Base-by-base conservation (phyloP, 768 basidiomycete genomes). In the Rhodotorula paludigena region DNA sequence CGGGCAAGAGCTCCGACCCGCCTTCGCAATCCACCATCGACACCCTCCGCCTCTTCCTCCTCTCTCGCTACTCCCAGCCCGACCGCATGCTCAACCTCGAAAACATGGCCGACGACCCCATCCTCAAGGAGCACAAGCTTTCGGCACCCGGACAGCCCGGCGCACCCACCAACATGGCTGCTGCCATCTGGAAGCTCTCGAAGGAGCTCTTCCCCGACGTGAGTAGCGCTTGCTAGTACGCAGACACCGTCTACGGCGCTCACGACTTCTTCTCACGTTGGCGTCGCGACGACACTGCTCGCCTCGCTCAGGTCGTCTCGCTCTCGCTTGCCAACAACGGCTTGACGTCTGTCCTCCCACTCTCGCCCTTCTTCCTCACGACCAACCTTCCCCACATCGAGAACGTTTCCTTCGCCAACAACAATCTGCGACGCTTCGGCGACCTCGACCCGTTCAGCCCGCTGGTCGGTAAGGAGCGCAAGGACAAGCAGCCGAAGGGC, bases 171-270 rank as follows among this genome's bases (percentile, higher is more conserved):
- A 74, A 77, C 39, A 76, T 78, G 41, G 86, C 88, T 0, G 84
- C 87, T 10, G 91, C 93, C 16, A 86, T 97, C 52, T 92, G 92
- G 82, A 92, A 92, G 78, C 81, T 93, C 18, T 90, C 92, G 1
- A 82, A 84, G 28, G 83, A 87, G 72, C 84, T 92, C 60, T 85
- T 84, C 71, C 91, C 92, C 44, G 83, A 85, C 63, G 90, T 89
- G 74, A 61, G 81, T 74, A 68, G 23, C 62, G 35, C 45, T 41
- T 32, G 20, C 20, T 23, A 23, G n/a, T 12, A 8, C 32, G 20
- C 18, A 52, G 23, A 32, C 28, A 14, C 30, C 14, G 42, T 30
- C 20, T 11, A 12, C 6, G 7, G 41, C 18, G 20, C 36, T 41
- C 1, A n/a, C n/a, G n/a, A n/a, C n/a, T n/a, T n/a, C n/a, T n/a